Evolutionary conservation across 139 green algal species (phyloP), one percentile per base, ranked within the genome.

Genomic region (Chlorella sp.): DNA sequence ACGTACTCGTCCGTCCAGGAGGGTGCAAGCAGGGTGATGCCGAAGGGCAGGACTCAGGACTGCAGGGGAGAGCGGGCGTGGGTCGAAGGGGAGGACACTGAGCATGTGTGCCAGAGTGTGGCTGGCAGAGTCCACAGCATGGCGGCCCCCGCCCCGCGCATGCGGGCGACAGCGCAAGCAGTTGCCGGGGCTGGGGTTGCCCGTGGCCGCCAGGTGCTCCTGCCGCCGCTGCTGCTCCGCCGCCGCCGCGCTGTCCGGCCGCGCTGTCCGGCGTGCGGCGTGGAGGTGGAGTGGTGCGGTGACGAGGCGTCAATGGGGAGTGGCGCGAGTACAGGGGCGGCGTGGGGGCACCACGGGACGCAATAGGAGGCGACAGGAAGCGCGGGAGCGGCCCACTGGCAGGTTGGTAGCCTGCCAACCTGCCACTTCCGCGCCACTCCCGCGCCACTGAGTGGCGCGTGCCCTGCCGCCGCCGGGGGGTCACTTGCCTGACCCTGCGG

Each of bases 1-100:
- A 95, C 66, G 80, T 81, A 92, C 62, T 91, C 86, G 56, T 95
- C 91, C 0, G 65, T 69, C 91, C 91, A 95, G 0, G 82, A 82
- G 2, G 60, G 45, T 8, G 67, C 82, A 43, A 95, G 81, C 76
- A 95, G 71, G 1, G 91, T 95, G 33, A 95, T 84, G 12, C 91
- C 91, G 84, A 95, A 95, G 2, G 91, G 91, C 74, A 95, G 67
- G 5, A 53, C 59, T 29, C 60, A 68, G 4, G 68, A n/a, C 14
- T 67, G 60, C 12, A 43, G 0, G 5, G 33, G 5, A 23, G 45
- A 35, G 25, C 6, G 71, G 29, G 17, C 36, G 23, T 17, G 27
- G 38, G 38, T 42, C n/a, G 38, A 5, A n/a, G 53, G 27, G 60
- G 38, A 35, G 27, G 55, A 36, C 14, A 36, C n/a, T n/a, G n/a